Evolutionary conservation across 768 basidiomycete genomes (phyloP).

Genomic region (Favolaschia claudopus): DNA sequence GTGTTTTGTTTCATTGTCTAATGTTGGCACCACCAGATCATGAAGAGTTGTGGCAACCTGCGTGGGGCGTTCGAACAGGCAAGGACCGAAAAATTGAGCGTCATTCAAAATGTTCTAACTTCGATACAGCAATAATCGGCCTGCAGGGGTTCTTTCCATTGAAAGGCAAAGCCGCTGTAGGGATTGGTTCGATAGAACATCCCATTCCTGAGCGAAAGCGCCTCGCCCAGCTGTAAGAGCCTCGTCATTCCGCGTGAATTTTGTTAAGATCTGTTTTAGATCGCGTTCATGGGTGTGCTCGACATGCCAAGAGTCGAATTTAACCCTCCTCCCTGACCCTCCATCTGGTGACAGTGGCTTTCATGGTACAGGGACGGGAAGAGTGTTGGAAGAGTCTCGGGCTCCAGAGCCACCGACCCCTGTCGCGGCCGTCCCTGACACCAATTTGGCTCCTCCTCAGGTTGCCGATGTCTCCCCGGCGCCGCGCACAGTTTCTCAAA

Average conservation of each 20-base stretch:
- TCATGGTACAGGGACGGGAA: no score
- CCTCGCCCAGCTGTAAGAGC: conserved; percentile 74
- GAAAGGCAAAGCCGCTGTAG: conserved; percentile 86
- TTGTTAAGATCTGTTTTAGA: conserved; percentile 46
- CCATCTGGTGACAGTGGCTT: no score
- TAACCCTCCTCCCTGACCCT: conserved; percentile 79
- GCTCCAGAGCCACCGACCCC: conserved; percentile 13
- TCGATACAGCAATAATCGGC: conserved; percentile 83
- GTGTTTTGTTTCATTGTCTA: conserved; percentile 13
- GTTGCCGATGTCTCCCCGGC: conserved; percentile 8
- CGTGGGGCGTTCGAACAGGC: conserved; percentile 98
- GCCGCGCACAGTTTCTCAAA: conserved; percentile 13
- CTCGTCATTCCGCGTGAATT: background rate
- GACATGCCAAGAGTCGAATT: conserved; percentile 71
- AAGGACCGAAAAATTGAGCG: conserved; percentile 25
- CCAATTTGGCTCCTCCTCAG: conserved; percentile 13
- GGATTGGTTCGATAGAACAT: conserved; percentile 88
- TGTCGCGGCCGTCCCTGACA: conserved; percentile 26
- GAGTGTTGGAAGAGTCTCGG: background rate
- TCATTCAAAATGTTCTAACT: conserved; percentile 10
- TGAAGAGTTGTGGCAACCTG: conserved; percentile 97
- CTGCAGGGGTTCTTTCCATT: conserved; percentile 90
- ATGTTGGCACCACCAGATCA: conserved; percentile 65
- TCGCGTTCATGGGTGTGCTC: conserved; percentile 86
- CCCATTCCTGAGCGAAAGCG: conserved; percentile 79